A percentile compares a stretch with the other conserved stretches of the same genome.
Evolutionary conservation across 306 rosid species (phyloP).

Genomic region (Citrullus mucosospermus): DNA sequence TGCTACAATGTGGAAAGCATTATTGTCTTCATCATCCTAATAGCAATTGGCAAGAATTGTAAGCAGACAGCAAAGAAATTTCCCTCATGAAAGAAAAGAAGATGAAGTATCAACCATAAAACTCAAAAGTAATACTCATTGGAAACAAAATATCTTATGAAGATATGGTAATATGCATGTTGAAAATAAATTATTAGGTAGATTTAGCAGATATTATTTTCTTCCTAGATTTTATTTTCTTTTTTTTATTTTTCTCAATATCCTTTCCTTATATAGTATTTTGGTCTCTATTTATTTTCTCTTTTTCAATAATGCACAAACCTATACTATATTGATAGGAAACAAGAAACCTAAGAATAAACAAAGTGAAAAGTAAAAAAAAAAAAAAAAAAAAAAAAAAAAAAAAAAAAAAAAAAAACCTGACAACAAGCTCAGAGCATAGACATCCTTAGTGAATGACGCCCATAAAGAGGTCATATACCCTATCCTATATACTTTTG

Average conservation of each 20-base stretch:
- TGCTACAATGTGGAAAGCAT: conserved; percentile 92
- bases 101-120: background rate
- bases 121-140: background rate
- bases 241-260: too few species aligned
- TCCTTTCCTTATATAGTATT: too few species aligned
- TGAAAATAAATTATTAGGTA: too few species aligned
- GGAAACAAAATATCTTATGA: background rate
- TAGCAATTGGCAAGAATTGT: conserved; percentile 8
- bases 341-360: background rate
- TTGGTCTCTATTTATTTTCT: too few species aligned
- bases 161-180: background rate
- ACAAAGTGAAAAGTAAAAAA: background rate
- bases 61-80: conserved; percentile 14
- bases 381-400: too few species aligned
- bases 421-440: background rate
- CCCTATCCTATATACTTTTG: background rate
- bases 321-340: background rate
- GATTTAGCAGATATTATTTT: too few species aligned
- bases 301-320: background rate
- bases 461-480: background rate
- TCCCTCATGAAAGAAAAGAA: background rate
- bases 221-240: too few species aligned
- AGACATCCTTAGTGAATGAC: background rate
- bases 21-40: conserved; percentile 96
- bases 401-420: too few species aligned